These are phyloP conservation scores for Neofusicoccum ribis DNA, from an alignment of 2,329 filamentous ascomycete species.

Conservation along the genomic window DNA sequence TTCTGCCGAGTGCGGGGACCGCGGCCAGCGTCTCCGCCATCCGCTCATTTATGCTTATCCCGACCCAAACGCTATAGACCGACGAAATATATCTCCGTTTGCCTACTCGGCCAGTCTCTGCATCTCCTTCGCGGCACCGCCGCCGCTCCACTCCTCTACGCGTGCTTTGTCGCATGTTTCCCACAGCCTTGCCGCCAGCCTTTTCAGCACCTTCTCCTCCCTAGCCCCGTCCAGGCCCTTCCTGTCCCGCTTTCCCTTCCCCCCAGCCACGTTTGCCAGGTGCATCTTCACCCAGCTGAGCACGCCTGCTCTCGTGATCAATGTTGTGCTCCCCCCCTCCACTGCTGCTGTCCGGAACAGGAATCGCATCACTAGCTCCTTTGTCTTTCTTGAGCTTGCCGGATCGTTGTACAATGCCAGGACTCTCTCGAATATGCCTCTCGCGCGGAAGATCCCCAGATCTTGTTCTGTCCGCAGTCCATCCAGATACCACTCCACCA, in stretches of 20 bases:
- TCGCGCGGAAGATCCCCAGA: slow-evolving; percentile 60
- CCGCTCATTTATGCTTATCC: slow-evolving; percentile 12
- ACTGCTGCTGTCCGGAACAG: slow-evolving; percentile 68
- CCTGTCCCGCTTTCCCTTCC: slow-evolving; percentile 25
- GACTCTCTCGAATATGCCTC: slow-evolving; percentile 71
- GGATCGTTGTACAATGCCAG: slow-evolving; percentile 69
- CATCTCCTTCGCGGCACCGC: slow-evolving; percentile 45
- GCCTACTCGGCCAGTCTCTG: slow-evolving; percentile 27
- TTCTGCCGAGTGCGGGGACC: slow-evolving; percentile 5
- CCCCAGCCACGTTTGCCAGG: slow-evolving; percentile 35
- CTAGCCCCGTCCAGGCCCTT: slow-evolving; percentile 34
- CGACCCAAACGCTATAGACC: background rate
- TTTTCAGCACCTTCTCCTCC: slow-evolving; percentile 53
- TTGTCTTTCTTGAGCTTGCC: slow-evolving; percentile 60
- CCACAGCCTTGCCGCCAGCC: slow-evolving; percentile 60
- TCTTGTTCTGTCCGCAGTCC: slow-evolving; percentile 62
- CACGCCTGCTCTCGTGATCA: slow-evolving; percentile 74
- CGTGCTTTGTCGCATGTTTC: slow-evolving; percentile 67
- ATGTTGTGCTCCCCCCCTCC: slow-evolving; percentile 72
- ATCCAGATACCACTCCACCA: slow-evolving; percentile 69
- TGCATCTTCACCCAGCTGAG: slow-evolving; percentile 73
- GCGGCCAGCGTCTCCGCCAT: background rate
- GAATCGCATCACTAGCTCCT: slow-evolving; percentile 62
- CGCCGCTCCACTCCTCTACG: slow-evolving; percentile 63
- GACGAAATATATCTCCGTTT: background rate